Percentiles rank a stretch among this genome's conserved stretches.
Conservation (phyloP, 2,329 filamentous ascomycete genomes). For the Pseudonectria foliicola region DNA sequence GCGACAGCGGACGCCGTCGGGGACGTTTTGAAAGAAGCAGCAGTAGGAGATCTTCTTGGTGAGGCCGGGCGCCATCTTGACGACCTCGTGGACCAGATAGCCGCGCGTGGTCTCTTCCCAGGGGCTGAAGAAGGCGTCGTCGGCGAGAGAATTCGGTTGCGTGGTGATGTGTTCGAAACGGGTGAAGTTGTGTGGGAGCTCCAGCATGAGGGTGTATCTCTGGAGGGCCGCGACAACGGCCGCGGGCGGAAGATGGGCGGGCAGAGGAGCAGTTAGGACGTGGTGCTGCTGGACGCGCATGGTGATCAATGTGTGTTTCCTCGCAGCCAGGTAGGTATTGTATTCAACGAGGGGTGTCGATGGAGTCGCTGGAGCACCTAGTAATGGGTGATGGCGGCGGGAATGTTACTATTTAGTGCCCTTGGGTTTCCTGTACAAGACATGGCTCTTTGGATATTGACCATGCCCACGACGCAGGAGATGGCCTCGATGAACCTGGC, state of each 20-base stretch:
- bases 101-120: slow-evolving; percentile 29
- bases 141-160: slow-evolving; percentile 25
- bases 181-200: slow-evolving; percentile 31
- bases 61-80: slow-evolving; percentile 33
- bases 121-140: slow-evolving; percentile 37
- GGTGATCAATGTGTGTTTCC: background rate
- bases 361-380: no score
- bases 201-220: slow-evolving; percentile 34
- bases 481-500: no score
- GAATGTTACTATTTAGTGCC: no score
- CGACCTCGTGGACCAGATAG: slow-evolving; percentile 25
- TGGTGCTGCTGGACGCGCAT: slow-evolving; percentile 28
- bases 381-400: no score
- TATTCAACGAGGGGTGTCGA: no score
- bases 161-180: slow-evolving; percentile 29
- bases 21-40: slow-evolving; percentile 36
- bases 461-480: no score
- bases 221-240: slow-evolving; percentile 34
- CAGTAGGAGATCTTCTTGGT: slow-evolving; percentile 34
- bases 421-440: no score
- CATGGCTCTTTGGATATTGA: no score
- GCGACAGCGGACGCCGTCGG: slow-evolving; percentile 34
- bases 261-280: slow-evolving; percentile 35
- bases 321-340: no score
- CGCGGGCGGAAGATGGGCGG: slow-evolving; percentile 29